phyloP scores from a whole-genome alignment of 2,329 filamentous ascomycete genomes.

The Colletotrichum agaves region DNA sequence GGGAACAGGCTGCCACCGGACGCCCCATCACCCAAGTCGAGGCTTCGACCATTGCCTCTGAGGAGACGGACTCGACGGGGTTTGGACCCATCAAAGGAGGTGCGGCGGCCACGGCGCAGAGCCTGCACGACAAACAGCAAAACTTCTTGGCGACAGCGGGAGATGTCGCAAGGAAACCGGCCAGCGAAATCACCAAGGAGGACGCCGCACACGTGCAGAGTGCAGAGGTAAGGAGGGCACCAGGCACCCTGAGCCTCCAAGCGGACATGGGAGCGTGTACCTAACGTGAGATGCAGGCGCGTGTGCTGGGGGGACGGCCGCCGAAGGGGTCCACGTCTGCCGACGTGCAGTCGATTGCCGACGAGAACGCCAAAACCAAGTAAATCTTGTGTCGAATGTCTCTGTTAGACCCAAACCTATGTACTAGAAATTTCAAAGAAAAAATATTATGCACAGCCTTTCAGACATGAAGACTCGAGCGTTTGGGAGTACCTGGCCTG shows the following conservation, averaged over 20 bases:
- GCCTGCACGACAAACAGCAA: conserved; percentile 47
- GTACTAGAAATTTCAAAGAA: no score
- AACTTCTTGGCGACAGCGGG: conserved; percentile 46
- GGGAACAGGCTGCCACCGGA: not conserved
- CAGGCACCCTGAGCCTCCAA: not conserved
- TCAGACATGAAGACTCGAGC: no score
- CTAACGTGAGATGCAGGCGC: conserved; percentile 22
- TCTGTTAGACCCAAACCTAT: no score
- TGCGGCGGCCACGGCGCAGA: conserved; percentile 46
- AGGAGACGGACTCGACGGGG: conserved; percentile 45
- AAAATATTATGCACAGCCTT: no score
- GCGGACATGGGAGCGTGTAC: not conserved
- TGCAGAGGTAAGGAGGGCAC: conserved; percentile 40
- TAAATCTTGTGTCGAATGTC: not conserved
- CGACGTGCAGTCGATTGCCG: conserved; percentile 43
- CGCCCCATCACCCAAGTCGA: conserved; percentile 34
- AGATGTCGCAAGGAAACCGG: conserved; percentile 44
- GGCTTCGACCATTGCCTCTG: conserved; percentile 41
- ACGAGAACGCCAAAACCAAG: conserved; percentile 40
- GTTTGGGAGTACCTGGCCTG: no score
- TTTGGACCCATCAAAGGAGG: conserved; percentile 47
- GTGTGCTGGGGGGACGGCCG: conserved; percentile 39
- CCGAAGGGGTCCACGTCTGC: conserved; percentile 44
- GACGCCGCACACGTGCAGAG: conserved; percentile 45
- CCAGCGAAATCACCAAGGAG: conserved; percentile 44